Evolutionary conservation across 192 early-diverging fungal genomes (phyloP).

Genomic region (Umbelopsis sp.): DNA sequence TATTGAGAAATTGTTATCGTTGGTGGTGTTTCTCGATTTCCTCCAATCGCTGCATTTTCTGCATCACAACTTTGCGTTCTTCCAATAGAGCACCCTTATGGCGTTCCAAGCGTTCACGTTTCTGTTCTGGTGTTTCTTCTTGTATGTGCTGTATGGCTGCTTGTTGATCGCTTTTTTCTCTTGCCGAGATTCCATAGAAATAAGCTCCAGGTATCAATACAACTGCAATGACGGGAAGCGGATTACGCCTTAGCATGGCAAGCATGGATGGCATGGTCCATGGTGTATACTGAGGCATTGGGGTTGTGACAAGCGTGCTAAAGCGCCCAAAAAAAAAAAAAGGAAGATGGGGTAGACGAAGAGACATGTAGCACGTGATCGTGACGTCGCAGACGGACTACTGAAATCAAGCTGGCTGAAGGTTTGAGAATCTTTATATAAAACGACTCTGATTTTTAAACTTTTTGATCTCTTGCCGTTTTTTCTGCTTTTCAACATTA

Average conservation of each 20-base stretch:
- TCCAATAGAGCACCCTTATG: conserved; percentile 10
- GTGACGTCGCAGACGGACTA: conserved; percentile 5
- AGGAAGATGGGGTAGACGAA: not conserved
- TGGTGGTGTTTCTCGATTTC: not conserved
- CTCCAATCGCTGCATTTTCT: not conserved
- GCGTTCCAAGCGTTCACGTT: not conserved
- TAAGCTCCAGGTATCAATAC: not conserved
- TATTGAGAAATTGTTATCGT: not conserved
- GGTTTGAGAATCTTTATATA: not conserved
- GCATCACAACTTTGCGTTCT: conserved; percentile 9
- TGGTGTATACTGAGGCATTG: conserved; percentile 10
- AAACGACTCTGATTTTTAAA: not conserved
- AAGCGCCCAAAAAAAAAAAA: not conserved
- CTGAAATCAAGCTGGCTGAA: too few species aligned
- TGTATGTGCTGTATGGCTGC: conserved; percentile 6
- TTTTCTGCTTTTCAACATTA: not conserved
- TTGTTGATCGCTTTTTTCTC: conserved; percentile 4
- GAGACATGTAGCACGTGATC: not conserved
- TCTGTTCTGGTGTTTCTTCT: conserved; percentile 6
- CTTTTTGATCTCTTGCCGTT: not conserved
- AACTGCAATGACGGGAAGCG: not conserved
- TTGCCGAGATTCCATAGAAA: conserved; percentile 9
- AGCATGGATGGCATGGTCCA: not conserved
- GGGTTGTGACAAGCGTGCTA: not conserved
- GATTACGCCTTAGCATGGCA: not conserved